These are phyloP conservation scores for Omphalotus guepiniiformis DNA, from an alignment of 768 basidiomycete genomes.

Conservation along the genomic window DNA sequence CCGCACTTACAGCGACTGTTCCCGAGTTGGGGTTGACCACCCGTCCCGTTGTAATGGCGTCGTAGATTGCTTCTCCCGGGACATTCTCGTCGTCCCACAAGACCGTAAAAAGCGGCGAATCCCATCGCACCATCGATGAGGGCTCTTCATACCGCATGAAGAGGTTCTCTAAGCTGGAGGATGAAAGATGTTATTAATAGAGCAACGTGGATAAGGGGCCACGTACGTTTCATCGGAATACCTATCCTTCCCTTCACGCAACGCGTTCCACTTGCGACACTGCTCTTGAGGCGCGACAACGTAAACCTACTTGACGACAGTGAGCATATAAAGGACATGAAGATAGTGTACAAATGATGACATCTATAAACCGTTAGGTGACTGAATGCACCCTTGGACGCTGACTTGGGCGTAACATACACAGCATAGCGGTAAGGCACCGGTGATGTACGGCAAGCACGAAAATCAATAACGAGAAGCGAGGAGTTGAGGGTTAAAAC, in stretches of 20 bases:
- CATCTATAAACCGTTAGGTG: neutral
- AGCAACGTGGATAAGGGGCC: slow-evolving; percentile 6
- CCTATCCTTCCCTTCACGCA: slow-evolving; percentile 38
- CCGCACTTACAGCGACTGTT: slow-evolving; percentile 63
- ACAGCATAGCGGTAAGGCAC: no score
- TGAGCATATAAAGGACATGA: neutral
- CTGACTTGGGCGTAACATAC: no score
- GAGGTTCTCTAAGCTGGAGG: slow-evolving; percentile 76
- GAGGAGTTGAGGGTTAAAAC: neutral
- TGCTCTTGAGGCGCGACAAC: slow-evolving; percentile 70
- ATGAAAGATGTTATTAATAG: no score
- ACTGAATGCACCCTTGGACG: no score
- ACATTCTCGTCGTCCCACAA: slow-evolving; percentile 67
- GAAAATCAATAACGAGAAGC: neutral
- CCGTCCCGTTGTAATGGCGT: slow-evolving; percentile 69
- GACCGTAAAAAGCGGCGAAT: slow-evolving; percentile 89
- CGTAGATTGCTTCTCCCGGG: slow-evolving; percentile 72
- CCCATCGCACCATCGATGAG: slow-evolving; percentile 98
- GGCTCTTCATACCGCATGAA: slow-evolving; percentile 92
- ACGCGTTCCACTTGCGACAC: slow-evolving; percentile 73
- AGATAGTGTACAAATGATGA: neutral
- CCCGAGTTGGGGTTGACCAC: slow-evolving; percentile 89
- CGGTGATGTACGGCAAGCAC: neutral
- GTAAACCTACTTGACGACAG: slow-evolving; percentile 50
- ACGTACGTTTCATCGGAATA: slow-evolving; percentile 77